A percentile compares a stretch with the other conserved stretches of the same genome.
Conservation (phyloP, 2,329 filamentous ascomycete genomes). For the Davidsoniella australis region DNA sequence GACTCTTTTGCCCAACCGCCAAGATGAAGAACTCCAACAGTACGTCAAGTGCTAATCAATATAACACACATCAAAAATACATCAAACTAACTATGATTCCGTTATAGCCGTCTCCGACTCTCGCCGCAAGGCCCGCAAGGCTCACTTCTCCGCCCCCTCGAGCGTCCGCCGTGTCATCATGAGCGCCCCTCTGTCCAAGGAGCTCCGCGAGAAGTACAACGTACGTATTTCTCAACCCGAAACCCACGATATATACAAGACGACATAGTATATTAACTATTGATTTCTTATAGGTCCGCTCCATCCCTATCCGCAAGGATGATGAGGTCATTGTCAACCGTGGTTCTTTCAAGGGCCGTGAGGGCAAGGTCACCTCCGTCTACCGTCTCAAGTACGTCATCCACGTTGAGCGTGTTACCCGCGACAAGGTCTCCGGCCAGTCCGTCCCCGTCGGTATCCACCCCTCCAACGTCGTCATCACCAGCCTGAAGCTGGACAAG, state of each 20-base stretch:
- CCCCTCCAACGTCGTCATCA: conserved; percentile 94
- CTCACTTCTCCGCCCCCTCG: conserved; percentile 91
- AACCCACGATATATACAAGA: neutral
- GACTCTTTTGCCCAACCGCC: conserved; percentile 6
- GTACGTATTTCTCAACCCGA: conserved; percentile 36
- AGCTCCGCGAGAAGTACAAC: conserved; percentile 98
- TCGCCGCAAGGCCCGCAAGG: conserved; percentile 96
- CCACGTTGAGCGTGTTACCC: conserved; percentile 90
- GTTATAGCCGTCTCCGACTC: conserved; percentile 50
- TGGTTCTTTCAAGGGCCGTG: conserved; percentile 88
- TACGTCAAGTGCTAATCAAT: neutral
- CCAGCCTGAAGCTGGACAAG: conserved; percentile 97
- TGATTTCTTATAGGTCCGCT: conserved; percentile 51
- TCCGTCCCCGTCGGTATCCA: conserved; percentile 86
- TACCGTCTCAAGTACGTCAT: conserved; percentile 98
- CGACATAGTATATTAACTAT: conserved; percentile 1
- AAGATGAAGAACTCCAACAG: conserved; percentile 13
- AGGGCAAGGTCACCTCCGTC: conserved; percentile 95
- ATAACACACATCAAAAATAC: neutral
- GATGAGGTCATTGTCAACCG: conserved; percentile 88
- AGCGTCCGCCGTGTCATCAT: conserved; percentile 91
- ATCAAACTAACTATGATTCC: conserved; percentile 7
- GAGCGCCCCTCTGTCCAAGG: conserved; percentile 89
- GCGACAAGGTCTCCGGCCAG: conserved; percentile 96
- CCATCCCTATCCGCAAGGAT: conserved; percentile 94